Conservation (phyloP, 768 basidiomycete species). For the Naganishia kalamii region DNA sequence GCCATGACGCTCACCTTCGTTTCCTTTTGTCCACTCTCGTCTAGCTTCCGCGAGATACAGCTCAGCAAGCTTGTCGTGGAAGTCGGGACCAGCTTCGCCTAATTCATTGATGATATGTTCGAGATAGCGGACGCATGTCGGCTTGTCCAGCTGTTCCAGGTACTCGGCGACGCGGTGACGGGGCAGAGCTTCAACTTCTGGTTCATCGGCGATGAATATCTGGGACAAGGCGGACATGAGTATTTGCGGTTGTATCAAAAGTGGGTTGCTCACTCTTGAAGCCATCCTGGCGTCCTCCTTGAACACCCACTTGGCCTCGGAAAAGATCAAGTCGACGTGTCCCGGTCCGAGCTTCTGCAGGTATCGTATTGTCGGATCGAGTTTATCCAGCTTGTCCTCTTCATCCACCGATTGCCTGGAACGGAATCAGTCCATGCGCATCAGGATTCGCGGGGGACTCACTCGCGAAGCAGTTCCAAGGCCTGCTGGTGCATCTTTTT, state of each 20-base stretch:
- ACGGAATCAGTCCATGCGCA: background rate
- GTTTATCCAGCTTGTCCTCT: conserved; percentile 67
- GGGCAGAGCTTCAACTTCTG: conserved; percentile 75
- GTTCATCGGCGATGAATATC: conserved; percentile 85
- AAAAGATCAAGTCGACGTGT: conserved; percentile 72
- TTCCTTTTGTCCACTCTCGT: conserved; percentile 1
- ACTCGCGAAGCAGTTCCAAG: conserved; percentile 76
- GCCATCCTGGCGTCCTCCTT: conserved; percentile 65
- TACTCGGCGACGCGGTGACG: conserved; percentile 67
- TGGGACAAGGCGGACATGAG: conserved; percentile 41
- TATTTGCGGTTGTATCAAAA: no score
- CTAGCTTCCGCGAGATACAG: conserved; percentile 68
- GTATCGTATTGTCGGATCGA: conserved; percentile 77
- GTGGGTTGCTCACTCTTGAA: conserved; percentile 62
- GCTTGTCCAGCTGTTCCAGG: conserved; percentile 57
- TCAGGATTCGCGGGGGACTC: conserved; percentile 39
- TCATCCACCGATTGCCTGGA: conserved; percentile 71
- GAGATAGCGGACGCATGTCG: conserved; percentile 69
- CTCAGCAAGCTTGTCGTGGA: conserved; percentile 85
- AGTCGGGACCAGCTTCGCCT: conserved; percentile 60
- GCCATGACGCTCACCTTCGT: background rate
- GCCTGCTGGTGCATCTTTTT: conserved; percentile 94
- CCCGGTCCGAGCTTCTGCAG: conserved; percentile 82
- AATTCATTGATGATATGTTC: conserved; percentile 75
- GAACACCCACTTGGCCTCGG: conserved; percentile 78